Conservation (phyloP, 352 stramenopile genomes). For the Pythium guiyangense region DNA sequence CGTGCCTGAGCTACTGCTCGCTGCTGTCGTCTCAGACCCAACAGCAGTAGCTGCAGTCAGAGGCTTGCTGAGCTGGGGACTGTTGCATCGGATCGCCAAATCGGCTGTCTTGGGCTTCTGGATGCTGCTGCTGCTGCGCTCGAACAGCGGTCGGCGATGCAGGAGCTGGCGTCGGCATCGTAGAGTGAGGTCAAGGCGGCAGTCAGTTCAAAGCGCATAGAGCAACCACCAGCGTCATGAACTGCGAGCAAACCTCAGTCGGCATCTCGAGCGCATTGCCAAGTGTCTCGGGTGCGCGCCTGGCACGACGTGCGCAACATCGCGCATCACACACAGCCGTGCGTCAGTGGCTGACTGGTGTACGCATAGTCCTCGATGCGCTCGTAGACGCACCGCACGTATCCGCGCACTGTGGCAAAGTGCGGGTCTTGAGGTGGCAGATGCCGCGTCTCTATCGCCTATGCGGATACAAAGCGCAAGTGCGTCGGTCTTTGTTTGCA, state of each 20-base stretch:
- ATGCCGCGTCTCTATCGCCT: conserved; percentile 12
- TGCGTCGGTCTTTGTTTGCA: too few species aligned
- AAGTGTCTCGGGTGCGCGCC: conserved; percentile 9
- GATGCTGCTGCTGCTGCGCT: conserved; percentile 3
- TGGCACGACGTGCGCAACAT: background rate
- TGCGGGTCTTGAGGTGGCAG: conserved; percentile 19
- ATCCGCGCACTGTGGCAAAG: conserved; percentile 31
- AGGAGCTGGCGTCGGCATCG: background rate
- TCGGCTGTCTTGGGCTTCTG: conserved; percentile 12
- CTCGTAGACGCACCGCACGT: conserved; percentile 35
- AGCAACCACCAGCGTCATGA: background rate
- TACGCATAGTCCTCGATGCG: background rate
- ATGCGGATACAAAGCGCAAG: background rate
- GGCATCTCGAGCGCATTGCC: conserved; percentile 10
- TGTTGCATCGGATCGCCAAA: conserved; percentile 4
- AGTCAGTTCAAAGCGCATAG: background rate
- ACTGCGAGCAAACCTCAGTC: background rate
- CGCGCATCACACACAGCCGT: background rate
- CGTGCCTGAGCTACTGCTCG: background rate
- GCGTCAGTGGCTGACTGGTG: background rate
- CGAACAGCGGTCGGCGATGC: conserved; percentile 2
- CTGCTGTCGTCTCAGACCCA: background rate
- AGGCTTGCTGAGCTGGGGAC: background rate
- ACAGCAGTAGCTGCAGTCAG: background rate
- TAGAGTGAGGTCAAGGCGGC: background rate